Evolutionary conservation across 2,329 filamentous ascomycete genomes (phyloP), one percentile per base, ranked within the genome.

Genomic region (Aspergillus felis): DNA sequence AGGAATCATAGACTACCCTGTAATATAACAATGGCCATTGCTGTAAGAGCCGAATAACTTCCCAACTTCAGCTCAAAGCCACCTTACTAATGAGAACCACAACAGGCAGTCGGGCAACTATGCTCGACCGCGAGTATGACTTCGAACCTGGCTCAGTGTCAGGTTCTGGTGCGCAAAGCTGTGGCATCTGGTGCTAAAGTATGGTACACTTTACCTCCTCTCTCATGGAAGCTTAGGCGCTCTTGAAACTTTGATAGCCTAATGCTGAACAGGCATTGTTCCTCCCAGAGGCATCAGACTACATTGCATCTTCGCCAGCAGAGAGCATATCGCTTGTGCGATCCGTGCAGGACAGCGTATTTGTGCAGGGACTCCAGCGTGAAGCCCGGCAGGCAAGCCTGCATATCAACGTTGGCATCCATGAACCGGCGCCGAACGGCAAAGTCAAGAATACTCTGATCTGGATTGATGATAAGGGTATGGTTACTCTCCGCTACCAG

Each of bases 211-310:
- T 17, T 22, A 4, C 12, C 4, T 22, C 48, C 1, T 9, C 10
- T 50, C 1, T 17, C n/a, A 46, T 3, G 2, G 24, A 3, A 17
- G 24, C 22, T 14, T 7, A 14, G 24, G 14, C 22, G 4, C 14
- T 24, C 10, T 17, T 24, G 22, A 24, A 22, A 47, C 44, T 25
- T 25, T 3, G 24, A 27, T 41, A 3, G 20, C 10, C 55, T 65
- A 46, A 65, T 53, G 8, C 22, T 38, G 54, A 41, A 17, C 61
- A 90, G 84, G 85, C 89, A 20, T 83, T 97, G 51, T 97, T 97
- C 78, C 87, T 97, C 54, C 93, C 93, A 12, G 93, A 97, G 81
- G 93, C 93, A 25, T 86, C 85, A 56, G 92, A 96, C 77, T 97
- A 96, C 79, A 92, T 97, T 66, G 88, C 86, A 22, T 79, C 82